A percentile compares a stretch with the other conserved stretches of the same genome.
phyloP scores from a whole-genome alignment of 371 early-diverging fungal species.

The Haplosporangium sp. region DNA sequence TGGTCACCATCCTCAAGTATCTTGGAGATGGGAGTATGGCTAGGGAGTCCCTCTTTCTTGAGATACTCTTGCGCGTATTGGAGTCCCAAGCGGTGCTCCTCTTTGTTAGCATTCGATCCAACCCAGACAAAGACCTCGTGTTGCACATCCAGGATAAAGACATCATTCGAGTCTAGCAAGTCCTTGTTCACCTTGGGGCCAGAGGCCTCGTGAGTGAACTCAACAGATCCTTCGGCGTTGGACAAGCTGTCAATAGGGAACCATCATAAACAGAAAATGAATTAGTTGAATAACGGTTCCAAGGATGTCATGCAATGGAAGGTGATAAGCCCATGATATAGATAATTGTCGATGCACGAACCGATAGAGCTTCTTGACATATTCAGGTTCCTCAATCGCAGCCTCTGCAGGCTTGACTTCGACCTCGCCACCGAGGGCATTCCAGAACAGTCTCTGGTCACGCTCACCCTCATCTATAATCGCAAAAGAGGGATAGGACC shows the following conservation, averaged over 20 bases:
- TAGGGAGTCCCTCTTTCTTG: constrained; percentile 59
- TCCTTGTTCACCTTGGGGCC: constrained; percentile 73
- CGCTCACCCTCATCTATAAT: constrained; percentile 69
- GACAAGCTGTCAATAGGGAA: constrained; percentile 28
- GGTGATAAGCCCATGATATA: too few relatives aligned
- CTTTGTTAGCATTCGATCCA: constrained; percentile 67
- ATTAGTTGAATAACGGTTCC: neutral
- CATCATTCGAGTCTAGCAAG: constrained; percentile 78
- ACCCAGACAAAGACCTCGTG: constrained; percentile 80
- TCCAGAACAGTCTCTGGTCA: constrained; percentile 72
- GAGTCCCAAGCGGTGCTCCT: constrained; percentile 69
- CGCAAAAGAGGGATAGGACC: too few relatives aligned
- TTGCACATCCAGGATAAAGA: constrained; percentile 82
- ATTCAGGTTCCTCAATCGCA: constrained; percentile 48
- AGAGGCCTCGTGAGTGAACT: constrained; percentile 59
- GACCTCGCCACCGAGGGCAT: constrained; percentile 74
- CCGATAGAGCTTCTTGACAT: constrained; percentile 65
- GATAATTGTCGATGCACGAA: constrained; percentile 2
- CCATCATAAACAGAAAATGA: neutral
- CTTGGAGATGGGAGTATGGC: constrained; percentile 72
- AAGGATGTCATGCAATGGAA: neutral
- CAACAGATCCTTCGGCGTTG: constrained; percentile 55
- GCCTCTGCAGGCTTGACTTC: constrained; percentile 62
- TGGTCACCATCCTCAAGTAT: constrained; percentile 77
- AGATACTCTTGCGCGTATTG: constrained; percentile 74